Conservation (phyloP, 345 rosid species). For the Linum lewisii region DNA sequence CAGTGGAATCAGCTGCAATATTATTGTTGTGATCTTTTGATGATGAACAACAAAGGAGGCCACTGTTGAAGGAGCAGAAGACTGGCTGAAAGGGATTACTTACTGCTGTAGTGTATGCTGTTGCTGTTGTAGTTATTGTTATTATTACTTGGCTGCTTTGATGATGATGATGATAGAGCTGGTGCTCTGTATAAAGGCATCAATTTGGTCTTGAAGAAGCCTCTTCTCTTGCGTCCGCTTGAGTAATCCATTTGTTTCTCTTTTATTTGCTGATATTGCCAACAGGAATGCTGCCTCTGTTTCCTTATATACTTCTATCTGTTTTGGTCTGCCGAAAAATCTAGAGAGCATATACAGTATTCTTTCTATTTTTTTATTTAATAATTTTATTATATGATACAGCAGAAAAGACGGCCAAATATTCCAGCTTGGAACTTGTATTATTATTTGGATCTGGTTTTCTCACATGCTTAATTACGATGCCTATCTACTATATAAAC, state of each 20-base stretch:
- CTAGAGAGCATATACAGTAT: constrained; percentile 9
- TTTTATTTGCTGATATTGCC: background rate
- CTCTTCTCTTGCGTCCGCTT: constrained; percentile 30
- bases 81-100: constrained; percentile 19
- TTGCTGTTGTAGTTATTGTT: constrained; percentile 12
- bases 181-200: constrained; percentile 31
- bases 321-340: constrained; percentile 2
- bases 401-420: too few relatives aligned
- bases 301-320: too few relatives aligned
- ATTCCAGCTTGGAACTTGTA: too few relatives aligned
- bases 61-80: constrained; percentile 15
- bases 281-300: too few relatives aligned
- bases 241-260: constrained; percentile 28
- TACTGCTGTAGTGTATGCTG: constrained; percentile 20
- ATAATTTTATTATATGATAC: too few relatives aligned
- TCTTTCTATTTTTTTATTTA: too few relatives aligned
- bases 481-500: too few relatives aligned
- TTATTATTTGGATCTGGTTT: too few relatives aligned
- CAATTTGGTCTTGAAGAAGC: constrained; percentile 43
- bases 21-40: too few relatives aligned
- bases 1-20: too few relatives aligned
- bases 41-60: constrained; percentile 13
- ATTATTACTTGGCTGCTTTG: constrained; percentile 6
- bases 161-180: background rate
- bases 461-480: too few relatives aligned